Conservation (phyloP, 2,329 filamentous ascomycete species). For the Gaeumannomyces tritici region DNA sequence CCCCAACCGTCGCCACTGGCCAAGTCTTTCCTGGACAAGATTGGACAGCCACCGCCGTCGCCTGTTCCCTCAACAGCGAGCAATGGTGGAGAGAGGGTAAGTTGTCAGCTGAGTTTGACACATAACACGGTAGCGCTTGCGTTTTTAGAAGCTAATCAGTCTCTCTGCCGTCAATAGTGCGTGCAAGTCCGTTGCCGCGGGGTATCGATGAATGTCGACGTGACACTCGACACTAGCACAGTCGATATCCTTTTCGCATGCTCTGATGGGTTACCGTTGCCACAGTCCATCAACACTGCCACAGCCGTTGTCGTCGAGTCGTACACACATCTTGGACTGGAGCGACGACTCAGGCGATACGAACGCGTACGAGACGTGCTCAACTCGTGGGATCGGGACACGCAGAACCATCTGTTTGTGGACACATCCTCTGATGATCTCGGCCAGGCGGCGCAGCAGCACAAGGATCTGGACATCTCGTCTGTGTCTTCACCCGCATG, state of each 20-base stretch:
- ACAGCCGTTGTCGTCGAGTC: conserved; percentile 68
- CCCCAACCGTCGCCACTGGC: conserved; percentile 9
- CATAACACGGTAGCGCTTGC: no score
- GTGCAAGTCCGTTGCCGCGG: conserved; percentile 59
- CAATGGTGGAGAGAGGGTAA: conserved; percentile 68
- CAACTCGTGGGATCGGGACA: conserved; percentile 85
- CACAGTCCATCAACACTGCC: conserved; percentile 52
- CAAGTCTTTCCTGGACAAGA: conserved; percentile 7
- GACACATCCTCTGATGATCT: conserved; percentile 42
- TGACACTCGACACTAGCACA: conserved; percentile 65
- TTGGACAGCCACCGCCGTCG: background rate
- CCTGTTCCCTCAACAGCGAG: conserved; percentile 51
- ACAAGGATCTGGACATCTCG: conserved; percentile 53
- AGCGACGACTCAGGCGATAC: conserved; percentile 75
- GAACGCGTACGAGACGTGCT: conserved; percentile 80
- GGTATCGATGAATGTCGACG: conserved; percentile 58
- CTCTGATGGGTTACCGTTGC: conserved; percentile 42
- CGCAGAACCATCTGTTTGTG: conserved; percentile 65
- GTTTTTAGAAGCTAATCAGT: background rate
- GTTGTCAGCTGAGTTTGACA: conserved; percentile 20
- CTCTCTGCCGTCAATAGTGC: conserved; percentile 7
- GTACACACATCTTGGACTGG: conserved; percentile 66
- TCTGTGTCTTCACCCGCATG: conserved; percentile 33
- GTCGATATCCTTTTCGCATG: conserved; percentile 63
- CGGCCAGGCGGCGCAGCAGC: conserved; percentile 24